Base-by-base conservation (phyloP, 129 eudicot species). In the Centaurea solstitialis region DNA sequence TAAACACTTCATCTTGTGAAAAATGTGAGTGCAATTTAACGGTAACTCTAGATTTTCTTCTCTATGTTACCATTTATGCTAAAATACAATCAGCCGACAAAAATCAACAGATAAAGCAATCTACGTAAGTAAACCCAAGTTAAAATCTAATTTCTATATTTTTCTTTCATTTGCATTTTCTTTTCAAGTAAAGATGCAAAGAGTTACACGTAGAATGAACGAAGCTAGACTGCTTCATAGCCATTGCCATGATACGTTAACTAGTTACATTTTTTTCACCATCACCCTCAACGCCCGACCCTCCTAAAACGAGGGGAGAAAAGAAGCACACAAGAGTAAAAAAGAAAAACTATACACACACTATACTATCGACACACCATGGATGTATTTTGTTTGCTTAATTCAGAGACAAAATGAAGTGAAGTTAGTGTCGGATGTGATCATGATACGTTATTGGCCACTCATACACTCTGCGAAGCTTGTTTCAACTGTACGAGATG, bases 401-500 rank as follows among this genome's bases (percentile, higher is more conserved):
- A 62, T 69, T 76, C 33, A 47, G 41, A 77, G 68, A 81, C 23
- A 72, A 72, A 66, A 65, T 45, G 43, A 75, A 53, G 18, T 68
- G 64, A 74, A 69, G 80, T 76, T 85, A 75, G 84, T 82, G 64
- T 70, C 45, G 84, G 21, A 74, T 81, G 53, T 35, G 74, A 65
- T 73, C 81, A 68, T 9, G 35, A 38, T 81, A 74, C n/a, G 70
- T 40, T 72, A 78, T 64, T 11, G 87, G 86, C 30, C 59, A 80
- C 67, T 85, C 88, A 67, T 76, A 37, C 85, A 79, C 87, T 85
- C 77, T 68, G 85, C 76, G 70, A 72, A 75, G 76, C 85, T 88
- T 86, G 86, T 86, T 85, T 88, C 82, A 87, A 83, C 85, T 96
- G 99, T 79, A 93, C 41, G 5, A 93, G 84, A 83, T 96, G 87